Evolutionary conservation across 2,329 filamentous ascomycete genomes (phyloP).

Genomic region (Trichoderma guizhouense): DNA sequence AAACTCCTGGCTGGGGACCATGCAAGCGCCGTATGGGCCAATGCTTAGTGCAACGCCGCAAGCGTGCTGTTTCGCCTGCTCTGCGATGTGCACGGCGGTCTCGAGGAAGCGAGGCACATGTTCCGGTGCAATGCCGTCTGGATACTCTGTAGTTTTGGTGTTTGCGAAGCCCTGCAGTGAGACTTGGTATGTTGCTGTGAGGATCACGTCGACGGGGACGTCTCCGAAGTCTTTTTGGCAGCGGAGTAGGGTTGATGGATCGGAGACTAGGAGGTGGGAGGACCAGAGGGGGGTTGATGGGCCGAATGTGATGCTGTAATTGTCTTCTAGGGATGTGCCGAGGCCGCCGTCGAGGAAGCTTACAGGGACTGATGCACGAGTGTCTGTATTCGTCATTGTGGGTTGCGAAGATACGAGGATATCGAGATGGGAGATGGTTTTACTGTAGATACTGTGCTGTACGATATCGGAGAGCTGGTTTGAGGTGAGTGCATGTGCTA

Average conservation of each 20-base stretch:
- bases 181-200: conserved; percentile 67
- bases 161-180: conserved; percentile 54
- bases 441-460: not conserved
- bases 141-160: conserved; percentile 43
- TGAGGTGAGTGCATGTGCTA: not conserved
- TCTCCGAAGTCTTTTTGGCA: conserved; percentile 56
- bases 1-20: conserved; percentile 65
- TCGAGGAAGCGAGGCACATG: conserved; percentile 42
- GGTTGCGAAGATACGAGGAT: not conserved
- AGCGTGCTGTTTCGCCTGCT: conserved; percentile 29
- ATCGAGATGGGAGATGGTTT: not conserved
- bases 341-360: conserved; percentile 64
- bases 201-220: conserved; percentile 59
- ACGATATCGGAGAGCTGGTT: not conserved
- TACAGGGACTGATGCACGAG: conserved; percentile 24
- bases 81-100: conserved; percentile 43
- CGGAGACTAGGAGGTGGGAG: conserved; percentile 59
- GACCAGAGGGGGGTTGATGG: conserved; percentile 62
- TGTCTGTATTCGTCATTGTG: not conserved
- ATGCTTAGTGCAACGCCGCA: conserved; percentile 55
- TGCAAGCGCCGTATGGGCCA: conserved; percentile 65
- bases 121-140: conserved; percentile 40
- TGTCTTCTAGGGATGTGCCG: conserved; percentile 62
- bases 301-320: conserved; percentile 51
- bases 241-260: conserved; percentile 47